Evolutionary conservation across 2,329 filamentous ascomycete species (phyloP).

Genomic region (Penicillium fuscoglaucum): DNA sequence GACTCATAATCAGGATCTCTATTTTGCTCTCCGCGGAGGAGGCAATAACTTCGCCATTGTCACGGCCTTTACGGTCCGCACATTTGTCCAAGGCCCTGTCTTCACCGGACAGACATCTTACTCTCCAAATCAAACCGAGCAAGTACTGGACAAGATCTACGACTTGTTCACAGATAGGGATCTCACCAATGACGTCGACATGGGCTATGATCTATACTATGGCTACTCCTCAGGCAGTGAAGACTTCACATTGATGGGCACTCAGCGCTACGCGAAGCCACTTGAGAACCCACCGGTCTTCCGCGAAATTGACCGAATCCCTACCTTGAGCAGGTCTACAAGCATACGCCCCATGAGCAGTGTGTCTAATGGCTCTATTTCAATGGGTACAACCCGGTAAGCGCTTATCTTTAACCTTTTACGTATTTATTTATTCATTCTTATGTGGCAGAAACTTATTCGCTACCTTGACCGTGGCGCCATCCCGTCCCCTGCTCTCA

Average conservation of each 20-base stretch:
- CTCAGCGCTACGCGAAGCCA: conserved; percentile 20
- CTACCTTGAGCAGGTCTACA: conserved; percentile 7
- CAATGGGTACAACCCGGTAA: conserved; percentile 14
- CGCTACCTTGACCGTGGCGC: conserved; percentile 11
- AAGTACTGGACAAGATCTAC: conserved; percentile 9
- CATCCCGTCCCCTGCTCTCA: conserved; percentile 12
- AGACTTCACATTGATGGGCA: conserved; percentile 16
- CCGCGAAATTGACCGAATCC: conserved; percentile 14
- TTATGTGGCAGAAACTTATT: conserved; percentile 12
- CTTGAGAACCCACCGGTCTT: conserved; percentile 18
- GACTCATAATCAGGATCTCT: conserved; percentile 35
- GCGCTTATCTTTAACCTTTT: background rate
- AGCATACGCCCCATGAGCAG: conserved; percentile 7
- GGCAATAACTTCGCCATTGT: conserved; percentile 44
- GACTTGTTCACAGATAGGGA: conserved; percentile 15
- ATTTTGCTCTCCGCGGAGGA: conserved; percentile 40
- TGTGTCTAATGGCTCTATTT: background rate
- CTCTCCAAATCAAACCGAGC: conserved; percentile 1
- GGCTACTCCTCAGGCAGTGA: conserved; percentile 13
- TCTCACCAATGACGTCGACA: conserved; percentile 15
- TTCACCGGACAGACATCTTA: conserved; percentile 35
- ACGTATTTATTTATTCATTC: background rate
- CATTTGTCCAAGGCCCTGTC: conserved; percentile 37
- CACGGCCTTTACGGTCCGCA: conserved; percentile 37
- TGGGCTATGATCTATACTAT: conserved; percentile 23